Conservation (phyloP, 2,329 filamentous ascomycete genomes). For the Fusarium solani-melongenae region DNA sequence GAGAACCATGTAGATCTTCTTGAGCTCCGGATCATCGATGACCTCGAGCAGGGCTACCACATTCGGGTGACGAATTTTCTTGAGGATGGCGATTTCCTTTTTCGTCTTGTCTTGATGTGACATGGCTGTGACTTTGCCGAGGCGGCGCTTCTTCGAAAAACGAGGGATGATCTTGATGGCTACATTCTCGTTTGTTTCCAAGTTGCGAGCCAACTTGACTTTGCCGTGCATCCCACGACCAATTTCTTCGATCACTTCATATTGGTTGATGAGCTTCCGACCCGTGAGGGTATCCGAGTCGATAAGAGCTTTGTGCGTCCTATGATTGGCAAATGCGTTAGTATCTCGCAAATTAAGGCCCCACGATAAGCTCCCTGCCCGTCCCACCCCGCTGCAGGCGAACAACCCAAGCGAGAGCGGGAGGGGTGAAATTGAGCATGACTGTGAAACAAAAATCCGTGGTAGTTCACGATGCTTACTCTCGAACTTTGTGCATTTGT, state of each 20-base stretch:
- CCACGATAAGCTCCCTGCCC: slow-evolving; percentile 18
- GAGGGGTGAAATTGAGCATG: background rate
- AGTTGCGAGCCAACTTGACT: slow-evolving; percentile 91
- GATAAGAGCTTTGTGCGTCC: slow-evolving; percentile 90
- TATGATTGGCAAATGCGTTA: slow-evolving; percentile 47
- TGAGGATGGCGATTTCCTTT: slow-evolving; percentile 96
- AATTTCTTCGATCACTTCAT: slow-evolving; percentile 96
- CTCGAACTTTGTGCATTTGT: slow-evolving; percentile 79
- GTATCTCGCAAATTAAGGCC: slow-evolving; percentile 21
- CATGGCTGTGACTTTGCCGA: slow-evolving; percentile 81
- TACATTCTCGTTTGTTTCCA: slow-evolving; percentile 80
- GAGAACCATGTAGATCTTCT: slow-evolving; percentile 98
- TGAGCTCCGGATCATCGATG: slow-evolving; percentile 94
- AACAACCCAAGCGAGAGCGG: slow-evolving; percentile 5
- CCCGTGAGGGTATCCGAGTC: slow-evolving; percentile 90
- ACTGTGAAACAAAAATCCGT: background rate
- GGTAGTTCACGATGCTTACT: slow-evolving; percentile 64
- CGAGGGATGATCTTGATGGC: slow-evolving; percentile 99
- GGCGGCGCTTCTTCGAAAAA: slow-evolving; percentile 89
- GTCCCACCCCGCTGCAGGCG: slow-evolving; percentile 15
- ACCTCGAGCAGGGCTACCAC: slow-evolving; percentile 96
- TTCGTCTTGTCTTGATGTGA: slow-evolving; percentile 84
- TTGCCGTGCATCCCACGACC: slow-evolving; percentile 97
- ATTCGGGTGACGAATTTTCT: slow-evolving; percentile 98
- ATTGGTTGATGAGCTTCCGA: slow-evolving; percentile 96